Evolutionary conservation across 2,329 filamentous ascomycete species (phyloP), one percentile per base, ranked within the genome.

Genomic region (Curvularia verruculosa): DNA sequence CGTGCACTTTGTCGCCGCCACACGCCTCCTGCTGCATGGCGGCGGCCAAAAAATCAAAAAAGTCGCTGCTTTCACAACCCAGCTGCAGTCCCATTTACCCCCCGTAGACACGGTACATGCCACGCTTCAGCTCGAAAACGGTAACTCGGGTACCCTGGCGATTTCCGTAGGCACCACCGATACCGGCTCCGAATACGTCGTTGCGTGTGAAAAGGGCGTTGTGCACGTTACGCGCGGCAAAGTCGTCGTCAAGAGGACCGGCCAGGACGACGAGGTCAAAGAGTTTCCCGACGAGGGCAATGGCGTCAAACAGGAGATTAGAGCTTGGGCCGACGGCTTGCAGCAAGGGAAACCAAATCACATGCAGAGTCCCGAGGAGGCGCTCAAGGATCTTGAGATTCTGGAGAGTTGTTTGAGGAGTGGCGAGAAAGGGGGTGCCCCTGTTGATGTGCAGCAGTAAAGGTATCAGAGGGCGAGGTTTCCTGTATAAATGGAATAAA

Each of bases 91-190:
- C 51, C 81, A 87, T 64, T 78, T 92, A 8, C 81, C 84, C 4
- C 88, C 89, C 0, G 80, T 89, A 1, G 89, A 92, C 69, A 89
- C 87, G 1, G 77, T 91, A 49, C 83, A 86, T 65, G 85, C 85
- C 9, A 79, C 85, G 1, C 61, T 87, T 36, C 81, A 80, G 67
- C 81, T 85, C 2, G 78, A 78, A 55, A 81, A 79, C 24, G 86
- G 86, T 3, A 80, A 78, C 2, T 79, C 80, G 1, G 88, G 87
- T 1, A 84, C 82, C 5, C 83, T 88, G 47, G 78, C 80, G 52
- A 74, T 85, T n/a, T 84, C 82, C 1, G 83, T 83, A 51, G 87
- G 87, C 2, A 84, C 84, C 7, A 83, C 80, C 8, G 81, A 85
- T 60, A 75, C 73, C 5, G 81, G 82, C 0, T 82, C 80, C 13